These are phyloP conservation scores for Davidsoniella neocaledoniae DNA, from an alignment of 2,329 filamentous ascomycete species.

Conservation along the genomic window DNA sequence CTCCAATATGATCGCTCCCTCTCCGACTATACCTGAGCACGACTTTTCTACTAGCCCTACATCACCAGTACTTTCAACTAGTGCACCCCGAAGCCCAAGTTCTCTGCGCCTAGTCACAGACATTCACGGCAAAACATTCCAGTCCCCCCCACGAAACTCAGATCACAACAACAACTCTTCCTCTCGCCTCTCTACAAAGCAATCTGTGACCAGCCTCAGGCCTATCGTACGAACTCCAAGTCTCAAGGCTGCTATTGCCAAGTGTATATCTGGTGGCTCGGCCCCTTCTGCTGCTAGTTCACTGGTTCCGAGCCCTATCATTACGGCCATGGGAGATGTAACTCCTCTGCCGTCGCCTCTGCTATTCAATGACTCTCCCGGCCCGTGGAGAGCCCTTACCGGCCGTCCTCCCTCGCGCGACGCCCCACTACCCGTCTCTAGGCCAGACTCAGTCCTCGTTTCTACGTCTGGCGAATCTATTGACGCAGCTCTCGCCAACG, in stretches of 20 bases:
- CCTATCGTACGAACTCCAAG: constrained; percentile 44
- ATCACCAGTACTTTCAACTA: constrained; percentile 10
- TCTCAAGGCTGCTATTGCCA: constrained; percentile 37
- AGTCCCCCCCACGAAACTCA: constrained; percentile 13
- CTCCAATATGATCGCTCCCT: constrained; percentile 12
- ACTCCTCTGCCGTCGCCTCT: constrained; percentile 67
- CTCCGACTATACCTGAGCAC: constrained; percentile 9
- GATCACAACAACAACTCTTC: constrained; percentile 7
- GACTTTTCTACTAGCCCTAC: constrained; percentile 13
- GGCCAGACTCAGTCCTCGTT: constrained; percentile 27
- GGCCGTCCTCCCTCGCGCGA: constrained; percentile 1
- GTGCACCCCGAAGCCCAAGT: constrained; percentile 12
- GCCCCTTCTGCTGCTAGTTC: constrained; percentile 42
- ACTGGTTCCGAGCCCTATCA: constrained; percentile 52
- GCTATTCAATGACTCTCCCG: constrained; percentile 45
- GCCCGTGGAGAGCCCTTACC: constrained; percentile 44
- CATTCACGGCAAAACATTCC: constrained; percentile 12
- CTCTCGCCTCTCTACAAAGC: constrained; percentile 22
- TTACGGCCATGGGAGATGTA: constrained; percentile 60
- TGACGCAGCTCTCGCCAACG: constrained; percentile 31
- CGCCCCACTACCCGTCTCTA: constrained; percentile 20
- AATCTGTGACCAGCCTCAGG: constrained; percentile 29
- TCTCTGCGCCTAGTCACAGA: constrained; percentile 14
- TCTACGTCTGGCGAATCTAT: constrained; percentile 35
- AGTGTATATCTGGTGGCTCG: constrained; percentile 26